phyloP scores from a whole-genome alignment of 1,139 yeast genomes.

The Kurtzmaniella quercitrusa region DNA sequence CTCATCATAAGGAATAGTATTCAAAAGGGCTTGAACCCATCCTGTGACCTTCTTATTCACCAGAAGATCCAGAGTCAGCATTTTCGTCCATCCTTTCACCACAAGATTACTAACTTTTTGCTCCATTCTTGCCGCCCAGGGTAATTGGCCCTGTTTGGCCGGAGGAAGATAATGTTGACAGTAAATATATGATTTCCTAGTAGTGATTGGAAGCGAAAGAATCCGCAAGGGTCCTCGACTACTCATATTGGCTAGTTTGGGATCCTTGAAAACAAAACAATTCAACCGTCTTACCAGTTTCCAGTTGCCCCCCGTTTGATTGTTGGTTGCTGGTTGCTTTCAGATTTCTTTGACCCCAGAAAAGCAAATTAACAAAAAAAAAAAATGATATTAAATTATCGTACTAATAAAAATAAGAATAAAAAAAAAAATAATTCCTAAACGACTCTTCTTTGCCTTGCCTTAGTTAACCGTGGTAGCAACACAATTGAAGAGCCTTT shows the following conservation, averaged over 20 bases:
- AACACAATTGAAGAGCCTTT: no score
- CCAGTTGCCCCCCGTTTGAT: no score
- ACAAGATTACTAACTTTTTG: slow-evolving; percentile 34
- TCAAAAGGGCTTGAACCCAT: slow-evolving; percentile 31
- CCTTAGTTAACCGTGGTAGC: no score
- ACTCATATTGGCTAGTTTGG: slow-evolving; percentile 28
- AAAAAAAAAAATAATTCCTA: no score
- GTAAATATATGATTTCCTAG: slow-evolving; percentile 50
- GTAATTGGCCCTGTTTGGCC: slow-evolving; percentile 25
- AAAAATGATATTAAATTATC: no score
- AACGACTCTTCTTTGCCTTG: no score
- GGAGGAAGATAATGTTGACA: slow-evolving; percentile 48
- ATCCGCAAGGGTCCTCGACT: slow-evolving; percentile 14
- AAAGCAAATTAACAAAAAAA: neutral
- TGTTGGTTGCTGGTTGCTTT: no score
- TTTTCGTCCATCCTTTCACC: slow-evolving; percentile 42
- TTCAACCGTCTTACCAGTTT: no score
- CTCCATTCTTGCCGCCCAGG: slow-evolving; percentile 35
- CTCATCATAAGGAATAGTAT: slow-evolving; percentile 50
- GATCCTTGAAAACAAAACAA: no score
- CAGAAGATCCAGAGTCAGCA: slow-evolving; percentile 31
- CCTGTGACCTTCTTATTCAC: slow-evolving; percentile 38
- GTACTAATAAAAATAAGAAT: no score
- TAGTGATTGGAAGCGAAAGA: slow-evolving; percentile 58
- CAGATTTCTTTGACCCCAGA: neutral